A percentile compares a stretch with the other conserved stretches of the same genome.
These are phyloP conservation scores for Metschnikowia colocasiae DNA, from an alignment of 805 yeast species.

Conservation along the genomic window DNA sequence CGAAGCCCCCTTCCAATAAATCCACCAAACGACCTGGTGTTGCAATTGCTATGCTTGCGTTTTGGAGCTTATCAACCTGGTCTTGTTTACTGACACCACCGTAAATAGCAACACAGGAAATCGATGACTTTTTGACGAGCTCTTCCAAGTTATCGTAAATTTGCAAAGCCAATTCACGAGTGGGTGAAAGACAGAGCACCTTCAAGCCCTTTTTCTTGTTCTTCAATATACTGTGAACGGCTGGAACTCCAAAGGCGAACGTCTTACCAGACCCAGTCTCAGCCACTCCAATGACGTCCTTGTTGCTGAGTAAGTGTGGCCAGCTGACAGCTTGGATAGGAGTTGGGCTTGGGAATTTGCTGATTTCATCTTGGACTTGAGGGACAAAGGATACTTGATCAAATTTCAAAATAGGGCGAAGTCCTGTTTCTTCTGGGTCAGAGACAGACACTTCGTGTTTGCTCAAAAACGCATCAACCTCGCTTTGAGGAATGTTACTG, in stretches of 20 bases:
- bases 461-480: conserved; percentile 57
- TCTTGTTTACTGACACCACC: conserved; percentile 98
- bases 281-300: conserved; percentile 94
- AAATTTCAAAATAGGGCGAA: conserved; percentile 72
- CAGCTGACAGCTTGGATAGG: conserved; percentile 94
- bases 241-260: conserved; percentile 96
- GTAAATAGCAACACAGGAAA: conserved; percentile 80
- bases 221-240: conserved; percentile 65
- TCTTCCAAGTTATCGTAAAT: conserved; percentile 76
- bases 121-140: conserved; percentile 56
- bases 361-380: conserved; percentile 55
- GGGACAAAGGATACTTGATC: conserved; percentile 51
- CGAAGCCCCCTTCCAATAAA: conserved; percentile 82
- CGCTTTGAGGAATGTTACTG: conserved; percentile 45
- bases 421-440: conserved; percentile 50
- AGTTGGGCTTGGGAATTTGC: conserved; percentile 83
- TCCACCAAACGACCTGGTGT: conserved; percentile 98
- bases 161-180: conserved; percentile 96
- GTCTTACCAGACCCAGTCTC: conserved; percentile 99
- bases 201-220: conserved; percentile 50
- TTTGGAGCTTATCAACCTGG: conserved; percentile 67
- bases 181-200: conserved; percentile 88
- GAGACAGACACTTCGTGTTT: conserved; percentile 79
- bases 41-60: conserved; percentile 81
- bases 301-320: conserved; percentile 78